Percentiles rank a stretch among this genome's conserved stretches.
These are phyloP conservation scores for Vigna reflexopilosa DNA, from an alignment of 306 rosid species.

Conservation along the genomic window DNA sequence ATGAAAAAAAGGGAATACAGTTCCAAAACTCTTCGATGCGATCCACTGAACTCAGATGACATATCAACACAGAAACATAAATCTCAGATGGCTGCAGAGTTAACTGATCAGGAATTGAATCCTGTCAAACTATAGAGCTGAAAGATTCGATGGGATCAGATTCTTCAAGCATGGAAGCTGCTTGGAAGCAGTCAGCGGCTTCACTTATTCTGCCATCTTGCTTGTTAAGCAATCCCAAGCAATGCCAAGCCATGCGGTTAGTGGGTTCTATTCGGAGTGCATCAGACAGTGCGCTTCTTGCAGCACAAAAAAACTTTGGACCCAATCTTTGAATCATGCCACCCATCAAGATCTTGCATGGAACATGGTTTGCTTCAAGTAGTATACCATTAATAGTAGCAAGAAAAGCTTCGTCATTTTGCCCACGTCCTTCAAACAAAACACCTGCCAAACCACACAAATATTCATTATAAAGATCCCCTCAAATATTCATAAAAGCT, in stretches of 20 bases:
- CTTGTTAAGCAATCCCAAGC: constrained; percentile 79
- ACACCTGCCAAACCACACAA: constrained; percentile 58
- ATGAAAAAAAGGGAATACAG: constrained; percentile 4
- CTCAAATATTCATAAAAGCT: constrained; percentile 10
- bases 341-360: constrained; percentile 68
- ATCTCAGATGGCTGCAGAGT: constrained; percentile 29
- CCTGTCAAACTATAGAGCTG: constrained; percentile 60
- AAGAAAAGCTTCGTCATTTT: constrained; percentile 64
- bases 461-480: not conserved
- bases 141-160: constrained; percentile 84
- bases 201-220: constrained; percentile 75
- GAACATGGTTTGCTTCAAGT: constrained; percentile 71
- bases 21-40: constrained; percentile 38
- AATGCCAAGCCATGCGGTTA: constrained; percentile 83
- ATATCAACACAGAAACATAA: constrained; percentile 17
- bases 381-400: constrained; percentile 59
- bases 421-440: constrained; percentile 68
- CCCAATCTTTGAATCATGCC: constrained; percentile 62
- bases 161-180: constrained; percentile 95
- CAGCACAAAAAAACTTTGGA: constrained; percentile 63
- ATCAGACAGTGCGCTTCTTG: constrained; percentile 82
- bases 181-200: constrained; percentile 94
- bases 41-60: constrained; percentile 24
- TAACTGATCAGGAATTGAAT: constrained; percentile 20
- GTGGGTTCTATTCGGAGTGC: constrained; percentile 84